Base-by-base conservation (phyloP, 257 asterid genomes). In the Nicotiana attenuata region DNA sequence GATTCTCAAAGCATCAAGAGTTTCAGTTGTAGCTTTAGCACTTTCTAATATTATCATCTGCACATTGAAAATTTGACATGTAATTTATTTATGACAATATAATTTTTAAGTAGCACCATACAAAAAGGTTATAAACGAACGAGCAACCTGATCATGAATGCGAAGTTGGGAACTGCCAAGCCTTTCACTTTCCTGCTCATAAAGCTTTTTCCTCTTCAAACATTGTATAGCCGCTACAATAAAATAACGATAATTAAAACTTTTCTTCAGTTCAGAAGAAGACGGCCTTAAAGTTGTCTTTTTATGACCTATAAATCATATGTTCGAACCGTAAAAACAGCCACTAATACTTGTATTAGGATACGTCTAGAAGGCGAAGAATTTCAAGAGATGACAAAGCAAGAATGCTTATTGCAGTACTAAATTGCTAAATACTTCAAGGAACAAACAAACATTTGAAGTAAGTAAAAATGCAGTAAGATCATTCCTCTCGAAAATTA, bases 211-310 rank as follows among this genome's bases (percentile, higher is more conserved):
- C 88, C 91, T 92, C 94, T 94, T 94, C 88, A 94, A 90, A 82
- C 97, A 93, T 79, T 94, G 98, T 76, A 93, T 90, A 77, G 97
- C 98, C 83, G 93, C 98, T 94, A 92, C 91, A 87, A 15, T 35
- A 26, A 75, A 45, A 16, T 4, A 75, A 75, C 6, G 53, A 33
- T 45, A 47, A 75, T 5, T 20, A 17, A 45, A 75, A 50, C 63
- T 11, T 10, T 28, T 38, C 57, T 19, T 76, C 10, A 1, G 4
- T 33, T 13, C 9, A 55, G 52, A 83, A 38, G 14, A 15, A 2
- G 6, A 29, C 29, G 29, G 29, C 29, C 29, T 28, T 33, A 33
- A 35, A 35, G 1, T 35, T 35, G 7, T 5, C 41, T 35, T 7
- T 1, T 6, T 35, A 1, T 5, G 35, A 31, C 35, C 5, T 31